Percentiles rank a stretch among this genome's conserved stretches.
Evolutionary conservation across 2,329 filamentous ascomycete genomes (phyloP).

Genomic region (Sporothrix sp.): DNA sequence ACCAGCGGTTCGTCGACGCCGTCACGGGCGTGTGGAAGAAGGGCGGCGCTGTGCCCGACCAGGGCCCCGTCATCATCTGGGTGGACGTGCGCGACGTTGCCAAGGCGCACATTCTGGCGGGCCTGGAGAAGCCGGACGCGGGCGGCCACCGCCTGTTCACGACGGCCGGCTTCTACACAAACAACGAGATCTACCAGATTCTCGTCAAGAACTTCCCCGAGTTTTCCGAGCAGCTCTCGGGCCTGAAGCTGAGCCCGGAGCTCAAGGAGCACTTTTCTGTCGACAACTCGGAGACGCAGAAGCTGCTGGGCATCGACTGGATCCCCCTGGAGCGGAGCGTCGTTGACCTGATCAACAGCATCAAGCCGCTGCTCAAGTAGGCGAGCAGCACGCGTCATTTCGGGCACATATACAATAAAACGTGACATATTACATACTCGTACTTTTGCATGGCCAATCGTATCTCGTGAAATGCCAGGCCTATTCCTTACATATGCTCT

Average conservation of each 20-base stretch:
- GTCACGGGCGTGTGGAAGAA: conserved; percentile 41
- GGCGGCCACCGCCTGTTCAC: conserved; percentile 43
- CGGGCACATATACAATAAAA: no score
- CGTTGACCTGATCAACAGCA: conserved; percentile 52
- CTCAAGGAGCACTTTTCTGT: conserved; percentile 38
- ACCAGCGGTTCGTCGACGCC: conserved; percentile 30
- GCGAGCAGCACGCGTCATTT: no score
- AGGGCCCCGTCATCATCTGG: conserved; percentile 36
- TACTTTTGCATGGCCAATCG: no score
- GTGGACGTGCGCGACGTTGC: conserved; percentile 50
- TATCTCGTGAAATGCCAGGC: no score
- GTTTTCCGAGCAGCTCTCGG: conserved; percentile 37
- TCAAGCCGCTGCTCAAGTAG: conserved; percentile 33
- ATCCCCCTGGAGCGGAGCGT: conserved; percentile 51
- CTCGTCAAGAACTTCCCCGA: conserved; percentile 42
- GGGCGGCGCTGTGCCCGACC: conserved; percentile 28
- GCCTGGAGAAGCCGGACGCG: conserved; percentile 36
- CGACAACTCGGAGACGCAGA: conserved; percentile 49
- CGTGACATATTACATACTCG: neutral
- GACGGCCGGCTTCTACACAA: conserved; percentile 37
- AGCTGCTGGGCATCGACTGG: conserved; percentile 54
- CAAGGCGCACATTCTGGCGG: conserved; percentile 40
- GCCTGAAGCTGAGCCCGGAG: conserved; percentile 33
- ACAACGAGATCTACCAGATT: conserved; percentile 34
- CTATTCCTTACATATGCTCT: no score